Conservation (phyloP, 2,329 filamentous ascomycete species). For the Phyllosticta citrichinensis region DNA sequence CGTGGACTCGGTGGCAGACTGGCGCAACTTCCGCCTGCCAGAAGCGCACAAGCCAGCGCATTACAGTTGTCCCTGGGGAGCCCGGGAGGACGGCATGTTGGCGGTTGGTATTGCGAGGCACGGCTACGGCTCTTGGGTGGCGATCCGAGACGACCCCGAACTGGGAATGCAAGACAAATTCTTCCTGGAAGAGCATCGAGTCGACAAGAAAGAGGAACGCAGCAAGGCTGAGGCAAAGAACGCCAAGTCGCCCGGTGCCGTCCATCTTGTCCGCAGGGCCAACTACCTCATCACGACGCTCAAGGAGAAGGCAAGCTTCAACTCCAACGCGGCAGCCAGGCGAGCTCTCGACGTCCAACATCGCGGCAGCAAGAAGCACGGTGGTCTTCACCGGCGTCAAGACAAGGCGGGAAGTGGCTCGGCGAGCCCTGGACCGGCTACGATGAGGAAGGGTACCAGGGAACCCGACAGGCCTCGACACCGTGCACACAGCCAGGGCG, state of each 20-base stretch:
- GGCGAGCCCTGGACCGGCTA: slow-evolving; percentile 57
- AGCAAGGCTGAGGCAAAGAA: slow-evolving; percentile 59
- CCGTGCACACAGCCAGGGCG: slow-evolving; percentile 27
- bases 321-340: slow-evolving; percentile 62
- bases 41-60: slow-evolving; percentile 88
- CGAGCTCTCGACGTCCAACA: slow-evolving; percentile 85
- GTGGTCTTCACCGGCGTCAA: slow-evolving; percentile 39
- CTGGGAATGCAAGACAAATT: slow-evolving; percentile 82
- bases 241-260: slow-evolving; percentile 89
- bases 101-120: slow-evolving; percentile 87
- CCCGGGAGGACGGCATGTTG: slow-evolving; percentile 93
- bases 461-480: slow-evolving; percentile 28
- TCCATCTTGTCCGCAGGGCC: slow-evolving; percentile 87
- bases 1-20: slow-evolving; percentile 55
- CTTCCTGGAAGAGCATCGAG: slow-evolving; percentile 94
- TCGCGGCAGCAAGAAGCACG: slow-evolving; percentile 81
- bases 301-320: slow-evolving; percentile 61
- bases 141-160: slow-evolving; percentile 85
- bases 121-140: slow-evolving; percentile 90
- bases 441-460: slow-evolving; percentile 25
- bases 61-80: slow-evolving; percentile 87
- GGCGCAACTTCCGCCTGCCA: slow-evolving; percentile 70
- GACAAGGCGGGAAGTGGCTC: slow-evolving; percentile 52
- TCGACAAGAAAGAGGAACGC: slow-evolving; percentile 92
- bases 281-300: slow-evolving; percentile 95